phyloP scores from a whole-genome alignment of 1,284 basidiomycete species.

The Cryptococcus sp. region DNA sequence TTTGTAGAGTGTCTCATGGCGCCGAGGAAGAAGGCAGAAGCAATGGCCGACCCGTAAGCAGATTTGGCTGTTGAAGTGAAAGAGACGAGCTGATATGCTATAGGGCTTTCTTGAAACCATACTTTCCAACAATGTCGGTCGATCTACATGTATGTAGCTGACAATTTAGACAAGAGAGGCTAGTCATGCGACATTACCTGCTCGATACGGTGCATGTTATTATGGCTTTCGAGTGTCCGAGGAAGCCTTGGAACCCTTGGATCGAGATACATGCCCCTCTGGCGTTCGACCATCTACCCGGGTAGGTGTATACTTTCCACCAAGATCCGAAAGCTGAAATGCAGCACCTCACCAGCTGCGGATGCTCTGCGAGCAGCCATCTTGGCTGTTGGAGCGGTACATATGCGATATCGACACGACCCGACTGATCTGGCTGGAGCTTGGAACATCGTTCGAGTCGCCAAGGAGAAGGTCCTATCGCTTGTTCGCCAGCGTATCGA shows the following conservation, averaged over 20 bases:
- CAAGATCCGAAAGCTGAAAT: neutral
- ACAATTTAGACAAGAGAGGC: slow-evolving; percentile 31
- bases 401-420: slow-evolving; percentile 33
- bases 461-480: slow-evolving; percentile 26
- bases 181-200: slow-evolving; percentile 44
- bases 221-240: slow-evolving; percentile 34
- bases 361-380: slow-evolving; percentile 41
- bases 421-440: slow-evolving; percentile 31
- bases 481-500: slow-evolving; percentile 27
- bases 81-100: neutral
- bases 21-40: slow-evolving; percentile 18
- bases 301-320: slow-evolving; percentile 17
- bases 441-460: slow-evolving; percentile 27
- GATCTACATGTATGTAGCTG: slow-evolving; percentile 1
- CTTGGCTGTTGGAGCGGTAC: slow-evolving; percentile 38
- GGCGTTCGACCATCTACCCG: slow-evolving; percentile 36
- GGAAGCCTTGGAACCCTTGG: slow-evolving; percentile 42
- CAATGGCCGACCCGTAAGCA: slow-evolving; percentile 43
- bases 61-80: no score
- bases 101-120: slow-evolving; percentile 37
- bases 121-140: slow-evolving; percentile 35
- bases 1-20: slow-evolving; percentile 22
- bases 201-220: slow-evolving; percentile 38
- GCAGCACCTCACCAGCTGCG: slow-evolving; percentile 25
- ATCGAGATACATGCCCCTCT: slow-evolving; percentile 36